Evolutionary conservation across 2,329 filamentous ascomycete species (phyloP).

Genomic region (Rasamsonia emersonii): DNA sequence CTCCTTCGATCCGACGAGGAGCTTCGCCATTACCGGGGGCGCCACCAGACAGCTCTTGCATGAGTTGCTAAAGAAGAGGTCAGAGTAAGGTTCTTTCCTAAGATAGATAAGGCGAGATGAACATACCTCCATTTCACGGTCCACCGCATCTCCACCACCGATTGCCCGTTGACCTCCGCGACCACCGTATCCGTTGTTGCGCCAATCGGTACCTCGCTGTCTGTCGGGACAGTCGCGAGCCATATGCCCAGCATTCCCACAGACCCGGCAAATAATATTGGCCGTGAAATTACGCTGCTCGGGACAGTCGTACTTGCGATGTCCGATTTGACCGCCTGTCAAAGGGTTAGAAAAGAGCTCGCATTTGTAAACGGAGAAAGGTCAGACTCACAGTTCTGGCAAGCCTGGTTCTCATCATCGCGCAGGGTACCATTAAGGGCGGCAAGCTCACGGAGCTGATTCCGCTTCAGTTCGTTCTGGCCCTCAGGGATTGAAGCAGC

Average conservation of each 20-base stretch:
- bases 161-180: conserved; percentile 52
- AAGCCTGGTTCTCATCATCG: conserved; percentile 98
- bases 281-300: conserved; percentile 98
- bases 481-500: conserved; percentile 97
- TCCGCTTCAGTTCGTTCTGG: conserved; percentile 97
- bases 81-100: conserved; percentile 26
- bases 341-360: conserved; percentile 12
- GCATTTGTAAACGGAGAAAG: not conserved
- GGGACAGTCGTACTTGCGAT: conserved; percentile 97
- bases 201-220: conserved; percentile 83
- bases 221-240: conserved; percentile 94
- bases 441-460: conserved; percentile 94
- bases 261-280: conserved; percentile 97
- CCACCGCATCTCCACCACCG: conserved; percentile 72
- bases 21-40: conserved; percentile 49
- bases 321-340: conserved; percentile 81
- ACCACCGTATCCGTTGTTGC: conserved; percentile 57
- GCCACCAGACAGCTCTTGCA: conserved; percentile 88
- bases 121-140: conserved; percentile 88
- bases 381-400: conserved; percentile 70
- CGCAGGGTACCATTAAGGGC: conserved; percentile 97
- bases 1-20: conserved; percentile 78
- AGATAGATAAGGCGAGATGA: conserved; percentile 2
- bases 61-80: conserved; percentile 63
- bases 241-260: conserved; percentile 97